Base-by-base conservation (phyloP, 345 rosid genomes). In the Rhodamnia rubescens region DNA sequence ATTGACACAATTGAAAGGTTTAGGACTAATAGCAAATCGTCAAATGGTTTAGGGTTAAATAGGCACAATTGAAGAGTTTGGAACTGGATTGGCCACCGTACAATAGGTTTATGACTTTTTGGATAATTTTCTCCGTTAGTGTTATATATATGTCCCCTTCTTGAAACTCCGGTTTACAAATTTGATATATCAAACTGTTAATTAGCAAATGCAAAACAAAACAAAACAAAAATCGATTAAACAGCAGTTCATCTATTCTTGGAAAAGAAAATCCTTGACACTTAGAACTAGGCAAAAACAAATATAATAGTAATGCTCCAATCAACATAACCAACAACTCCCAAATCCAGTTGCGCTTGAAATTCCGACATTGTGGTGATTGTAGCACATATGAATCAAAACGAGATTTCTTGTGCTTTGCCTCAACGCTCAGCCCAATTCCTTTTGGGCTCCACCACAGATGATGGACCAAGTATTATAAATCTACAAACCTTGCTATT, bases 1-100 rank as follows among this genome's bases (percentile, higher is more conserved):
- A 26, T 57, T 26, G 6, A 57, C 13, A 0, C 0, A 57, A 57
- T 57, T 11, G 1, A 26, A 57, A 57, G 0, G 0, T 26, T 57
- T 26, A 57, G 3, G 12, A 26, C 5, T 49, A 49, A 49, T 49
- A 49, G 51, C 13, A 49, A 49, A 49, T 49, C 51, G 13, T 49
- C 1, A 49, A 49, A 49, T 9, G 13, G 4, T 49, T 49, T 49
- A 49, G 4, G 13, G 3, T 49, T 49, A 49, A 49, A 49, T 49
- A 9, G 51, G 7, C 13, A 49, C 13, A 10, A 49, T 49, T 49
- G 13, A 49, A 49, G 11, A 49, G 3, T 49, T 10, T 49, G 11
- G 4, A 2, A 49, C 51, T 49, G 1, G 4, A 49, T 3, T 49
- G 51, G 4, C 51, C 51, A 0, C 3, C 13, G 13, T 49, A 10